A percentile compares a stretch with the other conserved stretches of the same genome.
These are phyloP conservation scores for Triangularia verruculosa DNA, from an alignment of 2,329 filamentous ascomycete species.

Conservation along the genomic window DNA sequence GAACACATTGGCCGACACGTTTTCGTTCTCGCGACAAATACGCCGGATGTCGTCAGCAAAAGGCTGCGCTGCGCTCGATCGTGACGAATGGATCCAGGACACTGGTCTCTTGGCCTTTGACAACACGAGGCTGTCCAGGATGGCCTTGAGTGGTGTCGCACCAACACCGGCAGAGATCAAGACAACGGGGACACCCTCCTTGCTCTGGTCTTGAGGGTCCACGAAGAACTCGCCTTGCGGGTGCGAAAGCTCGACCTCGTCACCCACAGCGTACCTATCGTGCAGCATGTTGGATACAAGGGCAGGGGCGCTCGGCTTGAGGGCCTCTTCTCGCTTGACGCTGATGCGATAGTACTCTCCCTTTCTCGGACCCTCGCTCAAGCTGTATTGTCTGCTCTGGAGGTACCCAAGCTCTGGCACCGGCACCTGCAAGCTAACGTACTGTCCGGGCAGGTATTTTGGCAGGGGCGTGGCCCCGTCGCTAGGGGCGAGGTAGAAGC, in stretches of 20 bases:
- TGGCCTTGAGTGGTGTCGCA: constrained; percentile 63
- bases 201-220: constrained; percentile 41
- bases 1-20: constrained; percentile 57
- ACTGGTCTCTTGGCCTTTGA: constrained; percentile 43
- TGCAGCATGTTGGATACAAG: constrained; percentile 54
- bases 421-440: constrained; percentile 60
- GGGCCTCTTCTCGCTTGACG: constrained; percentile 61
- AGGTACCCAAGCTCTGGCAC: constrained; percentile 58
- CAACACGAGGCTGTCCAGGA: constrained; percentile 54
- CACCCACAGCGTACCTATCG: constrained; percentile 46
- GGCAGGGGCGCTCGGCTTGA: constrained; percentile 40
- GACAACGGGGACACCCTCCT: constrained; percentile 53
- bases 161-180: constrained; percentile 68
- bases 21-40: constrained; percentile 42
- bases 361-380: constrained; percentile 57
- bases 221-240: constrained; percentile 62
- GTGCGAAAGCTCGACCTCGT: constrained; percentile 53
- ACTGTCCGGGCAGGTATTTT: constrained; percentile 66
- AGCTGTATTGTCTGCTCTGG: constrained; percentile 73
- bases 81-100: constrained; percentile 62
- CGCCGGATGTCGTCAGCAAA: constrained; percentile 51
- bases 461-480: constrained; percentile 58
- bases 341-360: constrained; percentile 67
- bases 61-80: constrained; percentile 48
- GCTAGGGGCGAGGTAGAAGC: constrained; percentile 64